phyloP scores from a whole-genome alignment of 139 green algal species.

The Coelastrella sp. region DNA sequence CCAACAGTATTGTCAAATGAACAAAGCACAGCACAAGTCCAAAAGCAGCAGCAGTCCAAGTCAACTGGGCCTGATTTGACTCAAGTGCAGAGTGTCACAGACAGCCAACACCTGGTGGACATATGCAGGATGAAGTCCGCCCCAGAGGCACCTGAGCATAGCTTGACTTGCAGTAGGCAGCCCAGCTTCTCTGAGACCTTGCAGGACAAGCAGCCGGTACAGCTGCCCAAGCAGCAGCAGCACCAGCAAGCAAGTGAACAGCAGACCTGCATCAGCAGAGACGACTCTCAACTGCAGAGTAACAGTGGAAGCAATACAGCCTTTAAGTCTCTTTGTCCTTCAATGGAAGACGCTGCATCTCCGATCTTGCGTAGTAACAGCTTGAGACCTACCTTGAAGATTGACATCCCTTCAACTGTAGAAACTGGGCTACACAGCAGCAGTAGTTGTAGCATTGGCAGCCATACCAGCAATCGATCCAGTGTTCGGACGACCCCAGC shows the following conservation, averaged over 20 bases:
- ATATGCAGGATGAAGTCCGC: conserved; percentile 32
- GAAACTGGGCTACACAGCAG: background rate
- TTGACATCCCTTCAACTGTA: conserved; percentile 34
- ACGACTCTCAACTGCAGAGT: background rate
- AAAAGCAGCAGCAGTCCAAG: background rate
- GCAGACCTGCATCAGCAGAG: background rate
- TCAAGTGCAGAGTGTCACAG: background rate
- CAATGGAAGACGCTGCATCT: background rate
- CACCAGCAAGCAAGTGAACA: background rate
- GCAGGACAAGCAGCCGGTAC: conserved; percentile 14
- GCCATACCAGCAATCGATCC: background rate
- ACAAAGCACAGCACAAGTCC: background rate
- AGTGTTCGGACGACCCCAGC: background rate
- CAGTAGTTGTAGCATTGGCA: background rate
- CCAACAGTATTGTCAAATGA: background rate
- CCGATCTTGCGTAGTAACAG: background rate
- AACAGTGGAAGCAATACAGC: background rate
- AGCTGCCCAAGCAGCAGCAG: background rate
- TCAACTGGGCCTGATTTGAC: background rate
- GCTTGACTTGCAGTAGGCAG: background rate
- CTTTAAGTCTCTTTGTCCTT: background rate
- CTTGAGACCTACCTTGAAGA: conserved; percentile 19
- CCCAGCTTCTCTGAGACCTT: background rate
- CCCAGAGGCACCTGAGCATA: background rate
- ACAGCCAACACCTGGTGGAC: background rate